These are phyloP conservation scores for Botrytis porri DNA, from an alignment of 2,329 filamentous ascomycete genomes.

Conservation along the genomic window DNA sequence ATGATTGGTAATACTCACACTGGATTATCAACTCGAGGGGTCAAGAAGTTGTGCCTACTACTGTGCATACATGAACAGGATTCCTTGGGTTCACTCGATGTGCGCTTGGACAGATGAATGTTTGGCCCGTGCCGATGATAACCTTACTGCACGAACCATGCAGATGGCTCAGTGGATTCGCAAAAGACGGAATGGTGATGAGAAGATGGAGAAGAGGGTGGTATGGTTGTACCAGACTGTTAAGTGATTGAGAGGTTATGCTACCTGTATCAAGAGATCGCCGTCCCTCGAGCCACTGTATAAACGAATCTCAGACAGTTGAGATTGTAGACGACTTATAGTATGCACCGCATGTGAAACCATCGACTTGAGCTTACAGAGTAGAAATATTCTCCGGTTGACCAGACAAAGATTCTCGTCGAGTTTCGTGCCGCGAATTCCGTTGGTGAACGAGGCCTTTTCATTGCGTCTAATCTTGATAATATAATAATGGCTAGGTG, in stretches of 20 bases:
- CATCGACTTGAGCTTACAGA: not conserved
- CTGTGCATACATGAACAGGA: not conserved
- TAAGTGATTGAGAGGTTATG: not conserved
- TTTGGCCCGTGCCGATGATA: not conserved
- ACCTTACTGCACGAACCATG: constrained; percentile 17
- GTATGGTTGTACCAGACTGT: not conserved
- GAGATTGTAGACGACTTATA: not conserved
- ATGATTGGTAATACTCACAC: not conserved
- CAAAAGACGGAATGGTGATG: not conserved
- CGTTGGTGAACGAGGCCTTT: not conserved
- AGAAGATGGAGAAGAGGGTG: not conserved
- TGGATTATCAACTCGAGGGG: not conserved
- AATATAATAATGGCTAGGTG: not conserved
- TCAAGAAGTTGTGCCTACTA: not conserved
- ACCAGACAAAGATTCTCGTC: not conserved
- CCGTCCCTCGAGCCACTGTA: not conserved
- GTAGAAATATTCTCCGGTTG: constrained; percentile 12
- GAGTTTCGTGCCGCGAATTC: not conserved
- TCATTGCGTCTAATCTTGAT: not conserved
- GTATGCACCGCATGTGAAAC: not conserved
- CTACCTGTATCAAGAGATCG: not conserved
- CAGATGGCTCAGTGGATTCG: not conserved
- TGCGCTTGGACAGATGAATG: constrained; percentile 14
- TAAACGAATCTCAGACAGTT: not conserved
- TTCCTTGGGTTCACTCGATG: not conserved